Evolutionary conservation across 306 rosid genomes (phyloP), one percentile per base, ranked within the genome.

Genomic region (Pyrus communis): DNA sequence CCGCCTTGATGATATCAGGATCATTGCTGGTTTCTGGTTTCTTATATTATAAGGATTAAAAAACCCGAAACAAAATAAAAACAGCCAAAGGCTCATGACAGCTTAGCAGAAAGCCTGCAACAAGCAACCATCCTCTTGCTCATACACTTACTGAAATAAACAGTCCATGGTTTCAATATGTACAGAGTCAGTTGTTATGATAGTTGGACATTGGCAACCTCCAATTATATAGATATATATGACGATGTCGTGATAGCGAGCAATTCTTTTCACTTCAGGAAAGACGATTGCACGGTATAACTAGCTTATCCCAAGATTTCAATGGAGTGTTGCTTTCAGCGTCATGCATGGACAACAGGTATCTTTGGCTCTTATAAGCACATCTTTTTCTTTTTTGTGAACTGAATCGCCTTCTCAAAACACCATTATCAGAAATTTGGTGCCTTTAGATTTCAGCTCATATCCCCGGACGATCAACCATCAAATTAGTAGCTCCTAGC

Each of bases 301-400:
- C 99, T 75, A 91, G 99, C 88, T 71, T 96, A 87, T 96, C 99
- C 75, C 99, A 96, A 84, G 99, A 96, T 84, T 85, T 75, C 15
- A 90, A 82, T 82, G 99, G 99, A 66, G 78, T 91, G 72, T 80
- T 86, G 72, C 85, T 96, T 77, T 84, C 97, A 57, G 96, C 99
- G 59, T 92, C 99, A 17, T 96, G 99, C 90, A 92, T 89, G 97
- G 97, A 96, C 81, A 88, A 82, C 80, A 84, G 97, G 99, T 96
- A 89, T 54, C 40, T 65, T 55, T 80, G 54, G 52, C 73, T 54
- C 43, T 67, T 73, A 23, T 52, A 22, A 57, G 57, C 49, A 15
- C 19, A 28, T 67, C 13, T 57, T 40, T 72, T 79, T 19, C 17
- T 55, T 17, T 60, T 12, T 75, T 7, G 4, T 45, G 54, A 75